phyloP scores from a whole-genome alignment of 192 early-diverging fungal species.

The Podila minutissima region DNA sequence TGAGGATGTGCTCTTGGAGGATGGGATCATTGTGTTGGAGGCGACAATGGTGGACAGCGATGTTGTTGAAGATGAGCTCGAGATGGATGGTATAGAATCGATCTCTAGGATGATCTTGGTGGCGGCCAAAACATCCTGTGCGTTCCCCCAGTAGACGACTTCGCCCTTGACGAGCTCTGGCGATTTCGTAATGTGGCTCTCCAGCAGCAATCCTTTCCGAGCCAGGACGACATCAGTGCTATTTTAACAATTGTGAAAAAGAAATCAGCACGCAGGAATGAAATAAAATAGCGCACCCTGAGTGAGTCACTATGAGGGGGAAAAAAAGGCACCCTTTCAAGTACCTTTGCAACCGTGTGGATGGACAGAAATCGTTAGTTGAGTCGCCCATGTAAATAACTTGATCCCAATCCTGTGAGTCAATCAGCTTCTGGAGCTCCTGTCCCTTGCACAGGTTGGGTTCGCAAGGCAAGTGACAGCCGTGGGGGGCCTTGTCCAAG shows the following conservation, averaged over 20 bases:
- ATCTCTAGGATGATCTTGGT: constrained; percentile 8
- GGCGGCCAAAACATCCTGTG: constrained; percentile 15
- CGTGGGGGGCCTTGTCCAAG: constrained; percentile 51
- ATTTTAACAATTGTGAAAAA: not conserved
- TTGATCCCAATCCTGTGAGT: constrained; percentile 34
- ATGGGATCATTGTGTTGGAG: not conserved
- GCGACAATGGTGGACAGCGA: not conserved
- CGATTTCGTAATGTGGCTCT: constrained; percentile 20
- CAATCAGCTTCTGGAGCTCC: constrained; percentile 41
- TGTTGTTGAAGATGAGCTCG: not conserved
- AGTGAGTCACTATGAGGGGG: too few relatives aligned
- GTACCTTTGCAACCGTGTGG: constrained; percentile 50
- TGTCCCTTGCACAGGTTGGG: constrained; percentile 73
- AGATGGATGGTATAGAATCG: not conserved
- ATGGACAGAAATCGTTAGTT: constrained; percentile 64
- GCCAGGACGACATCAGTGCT: constrained; percentile 29
- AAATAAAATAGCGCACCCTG: not conserved
- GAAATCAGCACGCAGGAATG: too few relatives aligned
- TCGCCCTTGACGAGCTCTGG: constrained; percentile 26
- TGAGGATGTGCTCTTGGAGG: not conserved
- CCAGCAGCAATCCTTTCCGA: constrained; percentile 24
- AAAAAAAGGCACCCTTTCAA: too few relatives aligned
- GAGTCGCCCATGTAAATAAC: constrained; percentile 66
- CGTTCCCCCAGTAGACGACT: constrained; percentile 29
- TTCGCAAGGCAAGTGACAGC: constrained; percentile 61